phyloP scores from a whole-genome alignment of 2,329 filamentous ascomycete genomes.

The Sporothrix brunneoviolacea region DNA sequence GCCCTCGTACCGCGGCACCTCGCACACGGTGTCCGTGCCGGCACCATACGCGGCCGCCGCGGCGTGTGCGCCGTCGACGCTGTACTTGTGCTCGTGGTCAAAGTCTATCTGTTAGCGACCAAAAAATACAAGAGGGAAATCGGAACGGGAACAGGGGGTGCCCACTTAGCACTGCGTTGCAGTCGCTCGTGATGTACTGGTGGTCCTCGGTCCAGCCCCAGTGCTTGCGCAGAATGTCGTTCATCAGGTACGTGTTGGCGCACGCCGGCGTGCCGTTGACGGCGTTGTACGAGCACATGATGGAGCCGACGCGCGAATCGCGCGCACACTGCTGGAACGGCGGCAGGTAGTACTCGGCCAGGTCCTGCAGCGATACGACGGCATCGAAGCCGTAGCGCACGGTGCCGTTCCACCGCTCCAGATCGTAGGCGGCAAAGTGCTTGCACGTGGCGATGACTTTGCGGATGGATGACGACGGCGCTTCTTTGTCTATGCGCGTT shows the following conservation, averaged over 20 bases:
- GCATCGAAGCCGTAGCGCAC: constrained; percentile 46
- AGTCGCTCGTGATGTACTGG: constrained; percentile 36
- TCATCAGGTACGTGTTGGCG: constrained; percentile 54
- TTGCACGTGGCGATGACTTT: constrained; percentile 45
- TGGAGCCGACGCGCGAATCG: constrained; percentile 48
- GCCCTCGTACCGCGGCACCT: too few species aligned
- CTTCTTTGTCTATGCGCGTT: not conserved
- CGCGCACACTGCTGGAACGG: constrained; percentile 58
- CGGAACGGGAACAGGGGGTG: too few species aligned
- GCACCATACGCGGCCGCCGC: constrained; percentile 28
- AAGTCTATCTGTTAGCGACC: too few species aligned
- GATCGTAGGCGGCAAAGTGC: constrained; percentile 52
- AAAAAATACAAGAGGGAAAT: too few species aligned
- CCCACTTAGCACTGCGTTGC: constrained; percentile 31
- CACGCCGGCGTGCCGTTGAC: constrained; percentile 58
- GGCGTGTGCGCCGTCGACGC: constrained; percentile 15
- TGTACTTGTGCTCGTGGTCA: constrained; percentile 20
- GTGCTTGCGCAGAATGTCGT: constrained; percentile 56
- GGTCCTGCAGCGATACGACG: constrained; percentile 45
- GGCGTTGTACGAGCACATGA: constrained; percentile 59
- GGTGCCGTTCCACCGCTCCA: constrained; percentile 34
- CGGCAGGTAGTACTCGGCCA: constrained; percentile 61
- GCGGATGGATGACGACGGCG: too few species aligned
- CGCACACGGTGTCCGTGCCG: constrained; percentile 29
- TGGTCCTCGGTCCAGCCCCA: constrained; percentile 56